Evolutionary conservation across 371 early-diverging fungal species (phyloP), one percentile per base, ranked within the genome.

Genomic region (Mortierella polycephala): DNA sequence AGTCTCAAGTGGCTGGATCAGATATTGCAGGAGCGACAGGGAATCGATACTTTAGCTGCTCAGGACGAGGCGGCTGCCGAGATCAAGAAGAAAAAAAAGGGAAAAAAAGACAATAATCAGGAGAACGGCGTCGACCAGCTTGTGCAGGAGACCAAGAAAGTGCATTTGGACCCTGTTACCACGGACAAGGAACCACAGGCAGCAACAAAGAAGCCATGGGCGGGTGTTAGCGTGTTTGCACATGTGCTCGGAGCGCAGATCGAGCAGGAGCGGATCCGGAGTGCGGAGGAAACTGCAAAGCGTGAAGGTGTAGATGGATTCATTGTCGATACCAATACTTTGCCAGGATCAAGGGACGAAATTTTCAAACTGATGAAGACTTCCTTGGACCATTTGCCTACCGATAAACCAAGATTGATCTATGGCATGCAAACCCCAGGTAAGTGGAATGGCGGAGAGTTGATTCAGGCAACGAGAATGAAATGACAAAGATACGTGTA

Each of bases 1-100:
- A 85, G 92, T 2, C 70, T 89, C 14, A 85, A 85, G 23, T 94
- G 94, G 94, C 66, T 89, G 64, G 88, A 87, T 62, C 83, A 86
- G 63, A 65, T 72, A 18, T 47, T 88, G 59, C 44, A 44, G 40
- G 75, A 66, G 44, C 21, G 66, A 51, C 76, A 71, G 23, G 81
- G 71, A 6, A 37, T 58, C 40, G 66, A 75, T 56, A 62, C 62
- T 2, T 12, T 75, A 52, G 68, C 72, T 1, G 64, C 53, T 12
- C 14, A n/a, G 12, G 74, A 75, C 8, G 64, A 60, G 52, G 60
- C 49, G 12, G 60, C 21, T 73, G 79, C 60, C 69, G 84, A 70
- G 75, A 68, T 60, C 47, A 54, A 42, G n/a, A 60, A 69, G 62
- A 14, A 52, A 52, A 37, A 67, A 14, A 18, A 7, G 42, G 12